Conservation (phyloP, 768 basidiomycete species). For the Boletus sp. region DNA sequence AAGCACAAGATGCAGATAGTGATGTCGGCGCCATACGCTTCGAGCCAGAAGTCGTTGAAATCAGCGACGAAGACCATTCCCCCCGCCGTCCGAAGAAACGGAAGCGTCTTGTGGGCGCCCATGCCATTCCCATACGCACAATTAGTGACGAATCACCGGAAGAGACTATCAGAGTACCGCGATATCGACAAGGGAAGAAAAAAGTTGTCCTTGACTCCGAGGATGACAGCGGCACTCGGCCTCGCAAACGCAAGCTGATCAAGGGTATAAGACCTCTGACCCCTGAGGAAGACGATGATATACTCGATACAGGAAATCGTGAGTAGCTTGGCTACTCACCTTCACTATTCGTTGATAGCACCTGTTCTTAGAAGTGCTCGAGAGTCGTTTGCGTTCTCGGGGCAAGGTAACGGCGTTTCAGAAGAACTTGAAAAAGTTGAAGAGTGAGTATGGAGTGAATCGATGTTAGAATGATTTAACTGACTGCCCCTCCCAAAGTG, state of each 20-base stretch:
- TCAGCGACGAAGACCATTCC: conserved; percentile 26
- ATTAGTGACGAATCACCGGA: conserved; percentile 25
- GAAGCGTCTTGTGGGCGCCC: conserved; percentile 11
- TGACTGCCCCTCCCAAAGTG: conserved; percentile 8
- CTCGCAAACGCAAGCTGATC: conserved; percentile 40
- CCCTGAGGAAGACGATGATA: conserved; percentile 43
- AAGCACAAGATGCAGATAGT: conserved; percentile 35
- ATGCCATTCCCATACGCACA: conserved; percentile 11
- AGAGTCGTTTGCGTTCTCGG: conserved; percentile 60
- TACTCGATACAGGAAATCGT: conserved; percentile 54
- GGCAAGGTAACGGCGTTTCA: conserved; percentile 60
- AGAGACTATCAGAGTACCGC: conserved; percentile 16
- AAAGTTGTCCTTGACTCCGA: conserved; percentile 32
- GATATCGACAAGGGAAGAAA: conserved; percentile 21
- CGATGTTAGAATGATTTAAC: neutral
- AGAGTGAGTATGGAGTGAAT: conserved; percentile 40
- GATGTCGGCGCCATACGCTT: conserved; percentile 54
- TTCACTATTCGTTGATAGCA: neutral
- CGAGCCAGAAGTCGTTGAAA: conserved; percentile 33
- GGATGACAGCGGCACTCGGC: conserved; percentile 35
- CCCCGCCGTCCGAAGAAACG: conserved; percentile 26
- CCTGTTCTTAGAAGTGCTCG: conserved; percentile 52
- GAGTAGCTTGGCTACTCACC: conserved; percentile 19
- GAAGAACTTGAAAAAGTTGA: conserved; percentile 62
- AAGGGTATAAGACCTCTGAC: conserved; percentile 44